Conservation (phyloP, 2,329 filamentous ascomycete genomes). For the Aureobasidium sp. region DNA sequence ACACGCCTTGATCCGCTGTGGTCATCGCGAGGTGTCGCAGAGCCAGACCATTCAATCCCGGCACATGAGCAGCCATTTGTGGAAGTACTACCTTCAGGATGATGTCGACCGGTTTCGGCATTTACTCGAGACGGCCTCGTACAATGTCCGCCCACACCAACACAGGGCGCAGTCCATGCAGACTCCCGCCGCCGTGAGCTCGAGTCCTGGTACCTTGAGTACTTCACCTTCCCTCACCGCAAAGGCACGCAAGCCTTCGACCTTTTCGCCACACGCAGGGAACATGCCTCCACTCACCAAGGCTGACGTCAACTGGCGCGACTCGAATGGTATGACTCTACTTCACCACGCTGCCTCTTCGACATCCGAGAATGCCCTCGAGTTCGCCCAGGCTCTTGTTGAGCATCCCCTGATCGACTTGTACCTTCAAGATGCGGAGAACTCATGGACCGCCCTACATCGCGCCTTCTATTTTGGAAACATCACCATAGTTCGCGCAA, state of each 20-base stretch:
- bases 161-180: constrained; percentile 15
- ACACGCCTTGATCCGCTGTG: constrained; percentile 77
- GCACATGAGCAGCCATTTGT: constrained; percentile 93
- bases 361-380: constrained; percentile 55
- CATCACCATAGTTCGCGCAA: constrained; percentile 70
- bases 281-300: constrained; percentile 39
- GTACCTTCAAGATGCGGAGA: constrained; percentile 80
- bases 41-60: constrained; percentile 35
- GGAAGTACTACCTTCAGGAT: constrained; percentile 95
- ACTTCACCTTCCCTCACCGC: constrained; percentile 35
- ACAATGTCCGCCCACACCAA: constrained; percentile 36
- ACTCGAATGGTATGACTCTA: constrained; percentile 71
- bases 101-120: constrained; percentile 92
- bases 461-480: constrained; percentile 86
- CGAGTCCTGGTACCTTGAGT: constrained; percentile 37
- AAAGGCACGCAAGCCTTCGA: constrained; percentile 26
- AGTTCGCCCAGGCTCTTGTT: constrained; percentile 70
- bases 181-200: constrained; percentile 25
- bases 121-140: constrained; percentile 66
- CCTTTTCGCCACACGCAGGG: constrained; percentile 31
- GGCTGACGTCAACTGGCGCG: constrained; percentile 74
- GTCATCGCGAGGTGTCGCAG: constrained; percentile 77
- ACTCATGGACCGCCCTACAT: constrained; percentile 92
- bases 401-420: constrained; percentile 77
- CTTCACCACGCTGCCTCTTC: constrained; percentile 79